These are phyloP conservation scores for Neonectria punicea DNA, from an alignment of 2,329 filamentous ascomycete species.

Conservation along the genomic window DNA sequence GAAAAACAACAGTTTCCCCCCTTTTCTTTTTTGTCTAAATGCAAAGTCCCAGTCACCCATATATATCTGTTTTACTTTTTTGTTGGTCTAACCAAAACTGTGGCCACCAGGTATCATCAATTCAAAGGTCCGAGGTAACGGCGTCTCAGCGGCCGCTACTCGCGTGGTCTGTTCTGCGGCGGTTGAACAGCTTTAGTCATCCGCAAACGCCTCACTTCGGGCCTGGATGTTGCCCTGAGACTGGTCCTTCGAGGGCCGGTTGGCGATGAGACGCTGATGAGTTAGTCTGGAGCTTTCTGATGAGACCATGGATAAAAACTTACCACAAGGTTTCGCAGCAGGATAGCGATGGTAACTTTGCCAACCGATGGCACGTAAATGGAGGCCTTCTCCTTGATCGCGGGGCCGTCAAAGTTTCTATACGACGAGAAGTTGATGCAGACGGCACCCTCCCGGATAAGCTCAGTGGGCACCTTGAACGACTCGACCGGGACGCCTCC, in stretches of 20 bases:
- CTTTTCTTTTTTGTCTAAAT: constrained; percentile 11
- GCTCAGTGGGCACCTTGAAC: constrained; percentile 88
- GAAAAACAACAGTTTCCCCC: constrained; percentile 2
- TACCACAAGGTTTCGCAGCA: constrained; percentile 89
- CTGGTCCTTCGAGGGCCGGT: constrained; percentile 55
- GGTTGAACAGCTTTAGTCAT: constrained; percentile 43
- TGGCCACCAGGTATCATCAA: constrained; percentile 21
- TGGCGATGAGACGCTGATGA: constrained; percentile 62
- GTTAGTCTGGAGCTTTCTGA: constrained; percentile 37
- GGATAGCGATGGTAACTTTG: constrained; percentile 94
- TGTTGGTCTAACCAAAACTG: neutral
- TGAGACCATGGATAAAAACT: constrained; percentile 49
- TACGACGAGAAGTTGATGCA: constrained; percentile 99
- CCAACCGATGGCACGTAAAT: constrained; percentile 98
- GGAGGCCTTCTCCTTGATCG: constrained; percentile 93
- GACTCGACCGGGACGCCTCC: constrained; percentile 88
- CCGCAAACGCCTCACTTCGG: constrained; percentile 54
- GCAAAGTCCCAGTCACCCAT: neutral
- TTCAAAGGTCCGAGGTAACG: neutral
- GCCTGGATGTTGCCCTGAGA: constrained; percentile 50
- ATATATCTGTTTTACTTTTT: constrained; percentile 2
- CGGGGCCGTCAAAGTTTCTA: constrained; percentile 87
- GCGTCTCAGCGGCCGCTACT: neutral
- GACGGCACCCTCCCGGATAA: constrained; percentile 90
- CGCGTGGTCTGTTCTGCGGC: neutral